phyloP scores from a whole-genome alignment of 306 rosid genomes.

The Sphenostylis stenocarpa region DNA sequence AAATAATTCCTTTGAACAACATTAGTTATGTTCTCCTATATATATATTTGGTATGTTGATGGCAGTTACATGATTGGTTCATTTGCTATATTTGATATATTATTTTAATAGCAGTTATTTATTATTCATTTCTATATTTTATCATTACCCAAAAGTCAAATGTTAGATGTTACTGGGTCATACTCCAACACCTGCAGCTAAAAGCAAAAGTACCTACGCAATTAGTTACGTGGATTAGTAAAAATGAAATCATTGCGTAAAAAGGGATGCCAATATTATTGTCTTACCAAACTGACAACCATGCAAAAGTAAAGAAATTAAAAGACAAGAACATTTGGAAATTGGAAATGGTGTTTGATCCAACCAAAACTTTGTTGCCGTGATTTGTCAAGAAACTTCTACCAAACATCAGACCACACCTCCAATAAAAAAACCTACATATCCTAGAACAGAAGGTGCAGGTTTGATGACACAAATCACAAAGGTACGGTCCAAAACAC shows the following conservation, averaged over 20 bases:
- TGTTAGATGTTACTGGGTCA: constrained; percentile 30
- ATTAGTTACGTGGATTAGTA: neutral
- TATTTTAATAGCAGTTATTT: neutral
- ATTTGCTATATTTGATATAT: neutral
- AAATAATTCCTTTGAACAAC: neutral
- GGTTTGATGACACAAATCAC: neutral
- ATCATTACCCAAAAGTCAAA: neutral
- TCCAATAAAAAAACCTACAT: neutral
- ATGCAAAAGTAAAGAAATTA: neutral
- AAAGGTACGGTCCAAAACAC: neutral
- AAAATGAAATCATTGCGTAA: constrained; percentile 20
- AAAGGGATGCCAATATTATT: constrained; percentile 22
- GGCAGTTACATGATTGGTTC: neutral
- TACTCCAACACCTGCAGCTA: constrained; percentile 16
- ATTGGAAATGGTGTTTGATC: constrained; percentile 13
- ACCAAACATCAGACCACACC: constrained; percentile 2
- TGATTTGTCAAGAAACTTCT: constrained; percentile 25
- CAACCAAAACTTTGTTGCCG: constrained; percentile 19
- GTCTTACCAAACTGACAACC: constrained; percentile 31
- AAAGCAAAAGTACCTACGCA: neutral
- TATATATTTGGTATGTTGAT: neutral
- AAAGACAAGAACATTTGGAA: neutral
- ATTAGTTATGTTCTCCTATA: neutral
- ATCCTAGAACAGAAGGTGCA: neutral
- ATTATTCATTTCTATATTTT: neutral